Conservation (phyloP, 345 rosid species). For the Cardamine occulta region DNA sequence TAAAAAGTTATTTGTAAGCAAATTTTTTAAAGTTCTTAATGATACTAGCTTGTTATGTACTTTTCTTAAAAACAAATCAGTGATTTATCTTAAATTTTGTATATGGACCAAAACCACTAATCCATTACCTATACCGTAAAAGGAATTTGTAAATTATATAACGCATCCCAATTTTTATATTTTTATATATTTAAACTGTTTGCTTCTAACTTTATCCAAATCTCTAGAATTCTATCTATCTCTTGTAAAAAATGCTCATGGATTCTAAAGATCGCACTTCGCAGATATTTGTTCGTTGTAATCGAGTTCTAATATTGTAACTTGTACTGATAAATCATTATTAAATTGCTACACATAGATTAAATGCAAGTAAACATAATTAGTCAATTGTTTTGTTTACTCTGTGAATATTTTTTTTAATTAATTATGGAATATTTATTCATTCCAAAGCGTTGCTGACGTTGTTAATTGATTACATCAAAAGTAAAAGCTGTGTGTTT, state of each 20-base stretch:
- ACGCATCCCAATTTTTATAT: background rate
- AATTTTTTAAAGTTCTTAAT: no score
- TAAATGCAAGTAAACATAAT: background rate
- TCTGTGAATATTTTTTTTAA: no score
- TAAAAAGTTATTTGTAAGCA: no score
- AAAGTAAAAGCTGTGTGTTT: no score
- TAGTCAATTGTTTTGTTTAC: background rate
- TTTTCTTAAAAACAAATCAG: background rate
- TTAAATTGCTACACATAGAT: background rate
- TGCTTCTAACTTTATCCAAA: background rate
- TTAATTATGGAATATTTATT: no score
- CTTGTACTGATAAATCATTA: background rate
- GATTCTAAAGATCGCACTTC: background rate
- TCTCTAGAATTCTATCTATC: no score
- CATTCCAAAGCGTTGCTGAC: background rate
- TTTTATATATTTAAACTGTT: background rate
- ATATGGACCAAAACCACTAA: background rate
- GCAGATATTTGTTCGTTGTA: background rate
- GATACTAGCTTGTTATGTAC: no score
- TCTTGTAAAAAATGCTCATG: background rate
- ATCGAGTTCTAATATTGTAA: background rate
- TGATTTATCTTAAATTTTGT: no score
- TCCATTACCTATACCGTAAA: background rate
- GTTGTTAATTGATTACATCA: background rate
- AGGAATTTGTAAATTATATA: background rate